A percentile compares a stretch with the other conserved stretches of the same genome.
These are phyloP conservation scores for Acrodontium crateriforme DNA, from an alignment of 2,329 filamentous ascomycete genomes.

Conservation along the genomic window DNA sequence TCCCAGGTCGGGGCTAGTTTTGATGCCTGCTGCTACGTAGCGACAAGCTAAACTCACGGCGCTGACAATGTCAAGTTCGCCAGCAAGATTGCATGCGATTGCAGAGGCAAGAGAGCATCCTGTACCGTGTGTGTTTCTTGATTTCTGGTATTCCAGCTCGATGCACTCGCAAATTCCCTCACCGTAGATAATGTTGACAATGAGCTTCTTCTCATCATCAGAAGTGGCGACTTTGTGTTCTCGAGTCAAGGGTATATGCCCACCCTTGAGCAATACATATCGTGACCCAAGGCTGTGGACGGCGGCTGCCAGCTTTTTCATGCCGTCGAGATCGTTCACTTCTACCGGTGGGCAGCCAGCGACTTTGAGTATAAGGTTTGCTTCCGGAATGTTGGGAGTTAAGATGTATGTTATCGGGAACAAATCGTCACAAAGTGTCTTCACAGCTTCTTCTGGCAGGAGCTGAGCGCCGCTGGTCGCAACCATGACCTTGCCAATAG, in stretches of 20 bases:
- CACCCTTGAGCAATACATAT: constrained; percentile 80
- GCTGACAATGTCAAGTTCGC: constrained; percentile 39
- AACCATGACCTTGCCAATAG: constrained; percentile 65
- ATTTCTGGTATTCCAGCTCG: constrained; percentile 56
- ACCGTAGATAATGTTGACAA: constrained; percentile 68
- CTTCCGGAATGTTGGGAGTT: constrained; percentile 69
- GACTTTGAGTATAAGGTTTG: constrained; percentile 47
- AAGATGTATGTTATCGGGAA: constrained; percentile 54
- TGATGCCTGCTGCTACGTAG: constrained; percentile 61
- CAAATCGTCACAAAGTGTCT: constrained; percentile 44
- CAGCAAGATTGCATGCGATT: constrained; percentile 59
- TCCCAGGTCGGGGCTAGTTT: constrained; percentile 48
- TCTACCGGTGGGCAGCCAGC: constrained; percentile 32
- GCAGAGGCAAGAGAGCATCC: constrained; percentile 86
- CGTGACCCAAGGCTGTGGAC: constrained; percentile 57
- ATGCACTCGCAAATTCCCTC: constrained; percentile 45
- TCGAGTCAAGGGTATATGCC: constrained; percentile 65
- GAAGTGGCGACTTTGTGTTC: constrained; percentile 45
- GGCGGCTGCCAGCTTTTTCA: constrained; percentile 53
- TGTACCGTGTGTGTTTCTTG: constrained; percentile 81
- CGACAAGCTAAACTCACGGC: constrained; percentile 55
- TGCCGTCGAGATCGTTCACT: constrained; percentile 46
- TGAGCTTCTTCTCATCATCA: constrained; percentile 46
- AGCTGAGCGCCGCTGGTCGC: constrained; percentile 64
- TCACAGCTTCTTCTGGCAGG: constrained; percentile 50